Conservation (phyloP, 1,284 basidiomycete species). For the Leccinum huronense region DNA sequence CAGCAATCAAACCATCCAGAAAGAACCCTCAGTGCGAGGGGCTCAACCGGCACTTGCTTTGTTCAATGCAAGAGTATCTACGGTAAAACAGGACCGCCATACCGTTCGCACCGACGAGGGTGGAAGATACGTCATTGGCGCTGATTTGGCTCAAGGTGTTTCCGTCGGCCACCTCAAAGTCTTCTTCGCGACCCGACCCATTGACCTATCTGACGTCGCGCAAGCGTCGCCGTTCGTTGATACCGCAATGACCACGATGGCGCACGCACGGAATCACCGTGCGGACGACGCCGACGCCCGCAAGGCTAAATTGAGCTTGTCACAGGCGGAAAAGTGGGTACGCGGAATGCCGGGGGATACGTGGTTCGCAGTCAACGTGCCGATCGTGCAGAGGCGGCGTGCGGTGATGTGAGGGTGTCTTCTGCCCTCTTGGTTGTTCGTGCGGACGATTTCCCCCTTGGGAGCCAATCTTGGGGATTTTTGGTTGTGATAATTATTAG, state of each 20-base stretch:
- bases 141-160: constrained; percentile 22
- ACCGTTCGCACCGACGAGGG: not conserved
- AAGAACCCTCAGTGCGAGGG: constrained; percentile 23
- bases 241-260: not conserved
- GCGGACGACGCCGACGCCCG: not conserved
- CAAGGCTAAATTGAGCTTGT: not conserved
- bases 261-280: not conserved
- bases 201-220: constrained; percentile 3
- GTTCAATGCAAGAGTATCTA: constrained; percentile 16
- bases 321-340: not conserved
- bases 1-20: not conserved
- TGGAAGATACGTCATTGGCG: constrained; percentile 14
- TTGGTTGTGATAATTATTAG: not conserved
- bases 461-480: not conserved
- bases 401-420: not conserved
- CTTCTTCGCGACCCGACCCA: not conserved
- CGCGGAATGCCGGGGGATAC: not conserved
- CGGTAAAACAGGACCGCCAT: constrained; percentile 6
- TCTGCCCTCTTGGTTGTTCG: not conserved
- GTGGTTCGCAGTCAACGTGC: constrained; percentile 2
- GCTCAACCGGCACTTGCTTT: constrained; percentile 13
- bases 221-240: not conserved
- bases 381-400: constrained; percentile 2
- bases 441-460: not conserved
- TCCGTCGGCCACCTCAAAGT: constrained; percentile 4